phyloP scores from a whole-genome alignment of 2,329 filamentous ascomycete species.

The Diaporthe sp. region DNA sequence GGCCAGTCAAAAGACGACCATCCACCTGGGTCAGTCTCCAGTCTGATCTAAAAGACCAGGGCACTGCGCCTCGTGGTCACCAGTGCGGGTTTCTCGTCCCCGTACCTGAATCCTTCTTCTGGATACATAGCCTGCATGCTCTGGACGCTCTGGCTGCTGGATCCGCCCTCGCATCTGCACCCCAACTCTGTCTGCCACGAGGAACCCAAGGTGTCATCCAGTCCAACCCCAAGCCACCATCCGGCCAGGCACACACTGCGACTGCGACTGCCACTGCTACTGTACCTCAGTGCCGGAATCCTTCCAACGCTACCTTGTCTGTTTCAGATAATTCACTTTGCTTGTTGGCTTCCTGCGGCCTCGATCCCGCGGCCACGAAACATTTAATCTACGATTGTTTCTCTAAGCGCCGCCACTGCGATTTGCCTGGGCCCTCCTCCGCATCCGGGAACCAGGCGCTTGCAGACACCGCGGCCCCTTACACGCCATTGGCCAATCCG shows the following conservation, averaged over 20 bases:
- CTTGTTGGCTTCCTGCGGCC: constrained; percentile 29
- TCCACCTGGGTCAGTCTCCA: constrained; percentile 3
- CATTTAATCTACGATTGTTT: constrained; percentile 39
- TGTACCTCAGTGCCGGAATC: constrained; percentile 15
- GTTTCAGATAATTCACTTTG: constrained; percentile 36
- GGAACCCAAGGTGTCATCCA: constrained; percentile 30
- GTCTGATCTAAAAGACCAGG: constrained; percentile 25
- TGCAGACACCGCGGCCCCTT: constrained; percentile 17
- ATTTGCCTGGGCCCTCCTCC: constrained; percentile 9
- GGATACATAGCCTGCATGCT: constrained; percentile 19
- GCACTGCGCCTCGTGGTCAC: constrained; percentile 25
- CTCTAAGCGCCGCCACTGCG: constrained; percentile 39
- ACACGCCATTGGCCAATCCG: constrained; percentile 39
- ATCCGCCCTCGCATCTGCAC: constrained; percentile 21
- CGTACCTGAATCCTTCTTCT: constrained; percentile 23
- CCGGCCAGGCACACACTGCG: constrained; percentile 9
- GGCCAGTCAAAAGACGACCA: constrained; percentile 17
- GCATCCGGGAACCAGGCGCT: constrained; percentile 39
- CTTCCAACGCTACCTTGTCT: constrained; percentile 28
- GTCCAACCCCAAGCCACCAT: constrained; percentile 10
- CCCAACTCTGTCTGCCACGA: constrained; percentile 20
- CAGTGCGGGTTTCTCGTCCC: constrained; percentile 13
- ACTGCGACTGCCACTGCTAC: neutral
- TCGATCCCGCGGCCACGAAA: constrained; percentile 29
- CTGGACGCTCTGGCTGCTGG: constrained; percentile 7